These are phyloP conservation scores for Leishmania martiniquensis DNA, from an alignment of 208 protist genomes.

Conservation along the genomic window DNA sequence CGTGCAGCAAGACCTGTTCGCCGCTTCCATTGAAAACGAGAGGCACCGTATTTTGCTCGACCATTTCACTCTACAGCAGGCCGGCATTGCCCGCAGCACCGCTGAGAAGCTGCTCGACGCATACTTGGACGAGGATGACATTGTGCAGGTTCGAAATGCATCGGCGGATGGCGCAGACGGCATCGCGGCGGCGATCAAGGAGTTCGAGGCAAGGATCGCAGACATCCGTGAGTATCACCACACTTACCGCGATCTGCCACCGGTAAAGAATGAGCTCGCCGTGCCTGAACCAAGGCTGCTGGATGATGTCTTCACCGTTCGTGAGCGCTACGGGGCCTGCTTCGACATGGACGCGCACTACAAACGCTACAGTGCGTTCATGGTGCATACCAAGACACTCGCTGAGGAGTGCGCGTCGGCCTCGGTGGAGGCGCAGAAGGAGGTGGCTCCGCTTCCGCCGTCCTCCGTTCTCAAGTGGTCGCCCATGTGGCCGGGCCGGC, in stretches of 20 bases:
- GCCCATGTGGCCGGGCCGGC: conserved; percentile 45
- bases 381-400: conserved; percentile 59
- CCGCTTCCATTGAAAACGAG: conserved; percentile 46
- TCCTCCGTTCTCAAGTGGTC: conserved; percentile 18
- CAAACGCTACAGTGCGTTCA: conserved; percentile 72
- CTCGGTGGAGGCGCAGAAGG: not conserved
- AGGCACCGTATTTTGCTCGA: conserved; percentile 79
- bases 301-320: conserved; percentile 56
- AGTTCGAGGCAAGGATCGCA: conserved; percentile 78
- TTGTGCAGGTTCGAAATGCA: conserved; percentile 60
- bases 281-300: conserved; percentile 56
- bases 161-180: conserved; percentile 53
- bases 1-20: conserved; percentile 81
- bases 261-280: conserved; percentile 49
- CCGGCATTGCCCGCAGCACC: conserved; percentile 42
- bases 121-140: conserved; percentile 90
- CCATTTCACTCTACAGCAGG: conserved; percentile 77
- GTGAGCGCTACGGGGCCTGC: conserved; percentile 71
- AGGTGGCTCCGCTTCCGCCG: conserved; percentile 13
- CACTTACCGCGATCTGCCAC: conserved; percentile 71
- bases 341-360: conserved; percentile 84
- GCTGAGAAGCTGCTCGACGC: conserved; percentile 82
- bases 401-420: conserved; percentile 21
- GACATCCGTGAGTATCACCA: conserved; percentile 87
- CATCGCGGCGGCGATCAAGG: conserved; percentile 53